phyloP scores from a whole-genome alignment of 495 filamentous ascomycete species.

The Pseudomonodictys pantanalensis region DNA sequence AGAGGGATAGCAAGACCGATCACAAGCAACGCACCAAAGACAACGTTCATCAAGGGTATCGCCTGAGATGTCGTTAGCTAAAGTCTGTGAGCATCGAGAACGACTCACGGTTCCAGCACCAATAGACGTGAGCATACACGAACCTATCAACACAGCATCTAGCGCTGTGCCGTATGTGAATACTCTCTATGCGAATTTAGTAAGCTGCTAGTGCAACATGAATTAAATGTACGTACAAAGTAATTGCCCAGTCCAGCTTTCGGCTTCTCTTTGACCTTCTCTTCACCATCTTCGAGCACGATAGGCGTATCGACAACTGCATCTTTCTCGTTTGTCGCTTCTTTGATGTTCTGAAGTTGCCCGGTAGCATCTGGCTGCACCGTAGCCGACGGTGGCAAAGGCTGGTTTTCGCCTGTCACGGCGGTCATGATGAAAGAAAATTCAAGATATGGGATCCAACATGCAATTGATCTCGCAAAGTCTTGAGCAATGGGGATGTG shows the following conservation, averaged over 20 bases:
- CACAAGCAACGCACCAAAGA: constrained; percentile 22
- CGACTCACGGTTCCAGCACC: constrained; percentile 33
- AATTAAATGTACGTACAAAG: constrained; percentile 13
- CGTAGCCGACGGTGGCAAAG: constrained; percentile 6
- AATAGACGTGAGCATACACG: constrained; percentile 27
- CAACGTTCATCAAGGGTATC: constrained; percentile 33
- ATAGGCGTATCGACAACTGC: not conserved
- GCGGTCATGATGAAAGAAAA: constrained; percentile 2
- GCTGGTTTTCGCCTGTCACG: not conserved
- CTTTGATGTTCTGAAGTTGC: constrained; percentile 6
- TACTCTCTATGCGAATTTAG: constrained; percentile 23
- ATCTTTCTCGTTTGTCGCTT: constrained; percentile 12
- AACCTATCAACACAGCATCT: constrained; percentile 24
- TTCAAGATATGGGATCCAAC: too few relatives aligned
- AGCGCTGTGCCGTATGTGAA: constrained; percentile 28
- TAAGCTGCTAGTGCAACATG: not conserved
- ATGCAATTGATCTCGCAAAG: too few relatives aligned
- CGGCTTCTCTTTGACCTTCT: constrained; percentile 20
- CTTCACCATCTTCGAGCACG: not conserved
- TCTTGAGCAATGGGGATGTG: not conserved
- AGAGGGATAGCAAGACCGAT: not conserved
- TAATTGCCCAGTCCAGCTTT: constrained; percentile 26
- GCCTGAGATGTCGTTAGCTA: not conserved
- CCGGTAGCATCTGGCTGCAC: constrained; percentile 11
- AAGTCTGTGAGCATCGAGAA: not conserved